A percentile compares a stretch with the other conserved stretches of the same genome.
phyloP scores from a whole-genome alignment of 495 filamentous ascomycete genomes.

The Xylaria flabelliformis region DNA sequence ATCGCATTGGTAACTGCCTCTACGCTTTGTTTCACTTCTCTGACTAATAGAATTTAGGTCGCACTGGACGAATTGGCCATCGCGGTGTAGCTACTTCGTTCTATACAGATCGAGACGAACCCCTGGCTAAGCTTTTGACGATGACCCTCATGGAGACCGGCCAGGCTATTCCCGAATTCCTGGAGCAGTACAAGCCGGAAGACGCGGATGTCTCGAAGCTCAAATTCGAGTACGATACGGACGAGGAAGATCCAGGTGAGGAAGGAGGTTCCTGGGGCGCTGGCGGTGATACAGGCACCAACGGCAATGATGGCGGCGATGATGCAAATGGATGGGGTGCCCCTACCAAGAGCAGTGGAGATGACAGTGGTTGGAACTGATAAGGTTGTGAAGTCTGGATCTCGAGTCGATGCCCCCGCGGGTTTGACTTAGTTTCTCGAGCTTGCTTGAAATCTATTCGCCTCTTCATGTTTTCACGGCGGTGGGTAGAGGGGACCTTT shows the following conservation, averaged over 20 bases:
- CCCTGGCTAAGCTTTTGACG: slow-evolving; percentile 71
- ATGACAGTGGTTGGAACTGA: slow-evolving; percentile 10
- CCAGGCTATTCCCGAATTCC: slow-evolving; percentile 82
- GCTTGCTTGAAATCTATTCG: neutral
- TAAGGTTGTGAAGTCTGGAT: neutral
- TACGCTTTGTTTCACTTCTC: neutral
- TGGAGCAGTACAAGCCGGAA: slow-evolving; percentile 66
- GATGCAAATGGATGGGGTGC: neutral
- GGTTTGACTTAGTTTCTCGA: neutral
- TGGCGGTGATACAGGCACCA: slow-evolving; percentile 24
- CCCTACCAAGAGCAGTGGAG: neutral
- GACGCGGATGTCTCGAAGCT: slow-evolving; percentile 53
- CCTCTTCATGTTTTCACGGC: neutral
- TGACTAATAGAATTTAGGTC: slow-evolving; percentile 62
- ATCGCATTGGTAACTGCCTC: slow-evolving; percentile 78
- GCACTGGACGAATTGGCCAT: slow-evolving; percentile 93
- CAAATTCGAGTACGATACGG: slow-evolving; percentile 67
- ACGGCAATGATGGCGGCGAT: slow-evolving; percentile 9
- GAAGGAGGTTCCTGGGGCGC: slow-evolving; percentile 37
- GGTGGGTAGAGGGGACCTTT: neutral
- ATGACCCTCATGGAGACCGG: slow-evolving; percentile 80
- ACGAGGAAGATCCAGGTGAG: slow-evolving; percentile 56
- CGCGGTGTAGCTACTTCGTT: slow-evolving; percentile 87
- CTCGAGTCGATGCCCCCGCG: neutral
- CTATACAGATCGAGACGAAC: slow-evolving; percentile 71